Base-by-base conservation (phyloP, 768 basidiomycete species). In the Suillus spraguei region DNA sequence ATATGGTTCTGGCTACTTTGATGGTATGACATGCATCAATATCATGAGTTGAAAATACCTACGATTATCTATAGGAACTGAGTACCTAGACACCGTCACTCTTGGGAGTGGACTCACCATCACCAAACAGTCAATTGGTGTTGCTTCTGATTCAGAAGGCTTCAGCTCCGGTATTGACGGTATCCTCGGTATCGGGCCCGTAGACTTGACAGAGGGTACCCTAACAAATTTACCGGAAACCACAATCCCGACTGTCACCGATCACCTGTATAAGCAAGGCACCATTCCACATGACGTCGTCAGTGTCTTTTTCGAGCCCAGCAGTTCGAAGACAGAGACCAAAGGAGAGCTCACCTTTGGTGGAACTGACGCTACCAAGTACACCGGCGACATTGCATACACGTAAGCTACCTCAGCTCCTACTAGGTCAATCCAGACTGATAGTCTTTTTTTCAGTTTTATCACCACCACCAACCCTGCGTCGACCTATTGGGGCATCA, bases 111-210 rank as follows among this genome's bases (percentile, higher is more conserved):
- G 80, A 32, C 80, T 89, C 35, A 78, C 79, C 54, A 83, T 91
- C 60, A 61, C 74, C 16, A 60, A 71, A 6, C 89, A 91, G 68
- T 88, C 87, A 14, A 88, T 91, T 58, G 89, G 89, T 67, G 87
- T 85, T 55, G 87, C 89, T n/a, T 72, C 77, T 4, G 68, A n/a
- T 0, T 77, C 83, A 16, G 10, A 44, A 2, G 88, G 77, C 35
- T 83, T 85, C 68, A 24, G 4, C 28, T 28, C 62, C 0, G 83
- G 80, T 46, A 77, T 84, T 32, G 89, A 90, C 68, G 89, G 88
- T 7, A 89, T 90, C 65, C 68, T 90, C 24, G 88, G 88, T 17
- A 82, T 90, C 63, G 89, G 89, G 32, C 89, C 89, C 24, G 73
- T 76, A 16, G 80, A 74, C 60, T 78, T 90, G 53, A 89, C 89